Evolutionary conservation across 2,329 filamentous ascomycete species (phyloP).

Genomic region (Pyricularia sp.): DNA sequence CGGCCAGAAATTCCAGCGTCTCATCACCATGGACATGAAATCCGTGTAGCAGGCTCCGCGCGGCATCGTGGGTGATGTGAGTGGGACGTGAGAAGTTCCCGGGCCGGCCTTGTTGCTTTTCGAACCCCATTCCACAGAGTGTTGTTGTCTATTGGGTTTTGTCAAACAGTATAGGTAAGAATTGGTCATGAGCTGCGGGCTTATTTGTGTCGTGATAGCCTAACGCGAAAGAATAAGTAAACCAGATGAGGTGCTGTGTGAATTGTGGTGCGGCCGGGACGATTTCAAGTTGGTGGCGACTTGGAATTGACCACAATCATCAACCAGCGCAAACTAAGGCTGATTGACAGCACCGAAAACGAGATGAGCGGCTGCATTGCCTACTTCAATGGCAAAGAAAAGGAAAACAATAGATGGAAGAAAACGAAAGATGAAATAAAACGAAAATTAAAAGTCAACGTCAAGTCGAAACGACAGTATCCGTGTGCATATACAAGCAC

Average conservation of each 20-base stretch:
- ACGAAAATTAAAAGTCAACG: too few species aligned
- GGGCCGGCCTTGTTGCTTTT: background rate
- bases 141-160: background rate
- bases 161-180: background rate
- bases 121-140: background rate
- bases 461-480: too few species aligned
- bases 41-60: slow-evolving; percentile 20
- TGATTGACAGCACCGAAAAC: background rate
- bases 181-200: background rate
- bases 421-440: background rate
- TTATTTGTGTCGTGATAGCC: background rate
- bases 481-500: too few species aligned
- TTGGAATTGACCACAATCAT: background rate
- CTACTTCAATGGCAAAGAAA: too few species aligned
- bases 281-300: background rate
- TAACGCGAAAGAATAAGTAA: background rate
- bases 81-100: background rate
- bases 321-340: background rate
- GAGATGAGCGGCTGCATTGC: too few species aligned
- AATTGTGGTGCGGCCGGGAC: background rate
- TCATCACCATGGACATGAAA: slow-evolving; percentile 20
- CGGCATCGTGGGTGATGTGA: slow-evolving; percentile 8
- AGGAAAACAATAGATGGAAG: background rate
- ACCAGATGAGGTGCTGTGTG: background rate
- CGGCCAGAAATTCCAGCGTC: slow-evolving; percentile 17